Base-by-base conservation (phyloP, 2,329 filamentous ascomycete genomes). In the Stachybotrys chlorohalonatus region DNA sequence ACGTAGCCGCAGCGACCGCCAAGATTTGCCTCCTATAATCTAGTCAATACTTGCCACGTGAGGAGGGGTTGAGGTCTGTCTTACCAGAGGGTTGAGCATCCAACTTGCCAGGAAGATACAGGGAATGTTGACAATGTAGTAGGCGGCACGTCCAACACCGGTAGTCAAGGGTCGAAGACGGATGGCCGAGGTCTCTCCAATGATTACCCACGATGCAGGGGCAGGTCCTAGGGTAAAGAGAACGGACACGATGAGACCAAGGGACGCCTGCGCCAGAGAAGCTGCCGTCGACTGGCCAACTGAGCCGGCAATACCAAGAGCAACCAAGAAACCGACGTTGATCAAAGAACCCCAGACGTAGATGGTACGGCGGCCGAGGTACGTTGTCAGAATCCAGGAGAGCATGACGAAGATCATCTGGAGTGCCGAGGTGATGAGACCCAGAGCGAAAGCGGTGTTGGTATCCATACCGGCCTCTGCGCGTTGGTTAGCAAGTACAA, bases 371-470 rank as follows among this genome's bases (percentile, higher is more conserved):
- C 83, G 79, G 64, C 83, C 82, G 53, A 83, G 73, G 68, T 83
- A 86, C 1, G 79, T 77, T 13, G 81, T 86, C 52, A 87, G 77
- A 54, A 86, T 69, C 84, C 84, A 87, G 55, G 83, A 87, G 47
- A 84, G 72, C 77, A 85, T 85, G 66, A 84, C 81, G 57, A 84
- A 75, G 65, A 87, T 68, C 68, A 68, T 73, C 64, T 85, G 81
- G 2, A 87, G 81, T 51, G 76, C 80, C 0, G 84, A 85, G 52
- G 79, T 86, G 67, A 86, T 85, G 31, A 87, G 77, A 67, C 80
- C 80, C 15, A 86, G 73, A 45, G 77, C 78, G 63, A 86, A 86
- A 5, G 84, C 78, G 31, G 72, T 76, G 60, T 84, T 70, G 5
- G 65, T 68, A 1, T 56, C 55, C 60, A 87, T 78, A 53, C 83